phyloP scores from a whole-genome alignment of 2,329 filamentous ascomycete genomes.

The Periconia macrospinosa region DNA sequence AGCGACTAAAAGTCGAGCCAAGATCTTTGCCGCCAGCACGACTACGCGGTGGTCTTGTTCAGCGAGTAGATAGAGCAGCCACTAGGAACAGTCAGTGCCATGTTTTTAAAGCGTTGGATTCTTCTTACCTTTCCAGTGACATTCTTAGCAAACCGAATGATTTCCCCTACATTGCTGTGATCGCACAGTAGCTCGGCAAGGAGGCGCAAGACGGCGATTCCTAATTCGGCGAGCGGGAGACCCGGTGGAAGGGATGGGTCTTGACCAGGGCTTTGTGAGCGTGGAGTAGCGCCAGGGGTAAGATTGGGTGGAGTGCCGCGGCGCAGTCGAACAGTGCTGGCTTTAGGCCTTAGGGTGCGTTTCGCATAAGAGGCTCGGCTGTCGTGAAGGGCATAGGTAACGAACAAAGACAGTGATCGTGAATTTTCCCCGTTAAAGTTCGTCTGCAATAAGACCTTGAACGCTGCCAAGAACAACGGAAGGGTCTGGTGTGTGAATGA shows the following conservation, averaged over 20 bases:
- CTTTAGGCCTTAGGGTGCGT: constrained; percentile 36
- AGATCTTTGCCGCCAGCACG: constrained; percentile 76
- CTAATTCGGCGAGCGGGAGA: constrained; percentile 68
- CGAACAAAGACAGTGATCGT: constrained; percentile 83
- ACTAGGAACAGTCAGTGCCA: constrained; percentile 54
- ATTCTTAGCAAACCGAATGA: constrained; percentile 87
- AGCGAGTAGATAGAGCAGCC: constrained; percentile 87
- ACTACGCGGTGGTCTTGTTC: constrained; percentile 85
- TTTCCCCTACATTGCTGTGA: constrained; percentile 65
- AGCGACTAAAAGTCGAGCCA: constrained; percentile 79
- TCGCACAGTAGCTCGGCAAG: constrained; percentile 79
- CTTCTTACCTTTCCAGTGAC: constrained; percentile 84
- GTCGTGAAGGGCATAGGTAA: constrained; percentile 87
- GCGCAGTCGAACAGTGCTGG: constrained; percentile 35
- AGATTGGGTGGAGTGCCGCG: constrained; percentile 28
- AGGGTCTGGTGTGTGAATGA: constrained; percentile 72
- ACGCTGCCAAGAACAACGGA: constrained; percentile 74
- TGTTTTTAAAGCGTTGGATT: constrained; percentile 25
- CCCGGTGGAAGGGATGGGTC: constrained; percentile 16
- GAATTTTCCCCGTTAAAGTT: constrained; percentile 84
- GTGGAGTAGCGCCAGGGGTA: constrained; percentile 31
- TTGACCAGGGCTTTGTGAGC: constrained; percentile 35
- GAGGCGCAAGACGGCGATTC: constrained; percentile 73
- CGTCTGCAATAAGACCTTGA: constrained; percentile 77
- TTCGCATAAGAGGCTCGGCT: constrained; percentile 48